These are phyloP conservation scores for Wallacemonas sp. DNA, from an alignment of 208 protist species.

Conservation along the genomic window DNA sequence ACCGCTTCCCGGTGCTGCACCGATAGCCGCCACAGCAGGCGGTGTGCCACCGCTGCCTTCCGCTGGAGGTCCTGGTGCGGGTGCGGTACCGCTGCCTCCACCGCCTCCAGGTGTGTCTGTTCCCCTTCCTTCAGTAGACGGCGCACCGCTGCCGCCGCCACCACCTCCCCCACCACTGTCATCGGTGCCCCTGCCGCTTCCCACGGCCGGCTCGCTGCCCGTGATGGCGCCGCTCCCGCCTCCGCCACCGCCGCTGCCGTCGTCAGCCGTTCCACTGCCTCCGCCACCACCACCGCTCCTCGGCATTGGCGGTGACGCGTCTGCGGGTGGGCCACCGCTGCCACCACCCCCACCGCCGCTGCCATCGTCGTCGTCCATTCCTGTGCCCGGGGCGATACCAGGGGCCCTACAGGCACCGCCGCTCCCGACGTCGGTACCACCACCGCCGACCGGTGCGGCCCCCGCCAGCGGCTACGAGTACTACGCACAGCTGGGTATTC, in stretches of 20 bases:
- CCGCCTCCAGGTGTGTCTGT: neutral
- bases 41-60: constrained; percentile 1
- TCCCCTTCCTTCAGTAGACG: neutral
- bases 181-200: neutral
- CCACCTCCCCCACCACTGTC: constrained; percentile 7
- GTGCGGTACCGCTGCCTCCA: neutral
- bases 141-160: neutral
- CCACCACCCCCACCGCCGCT: constrained; percentile 7
- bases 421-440: neutral
- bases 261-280: neutral
- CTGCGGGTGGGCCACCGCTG: too few species aligned
- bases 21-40: neutral
- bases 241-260: neutral
- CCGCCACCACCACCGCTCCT: constrained; percentile 17
- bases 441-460: neutral
- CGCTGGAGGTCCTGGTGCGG: too few species aligned
- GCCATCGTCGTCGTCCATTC: too few species aligned
- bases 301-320: neutral
- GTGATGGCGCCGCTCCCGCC: neutral
- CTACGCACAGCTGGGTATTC: constrained; percentile 6
- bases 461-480: constrained; percentile 11
- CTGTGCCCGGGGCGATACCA: too few species aligned
- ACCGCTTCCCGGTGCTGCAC: neutral
- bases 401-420: too few species aligned
- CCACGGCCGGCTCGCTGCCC: neutral